Evolutionary conservation across 108 stramenopile species (phyloP), one percentile per base, ranked within the genome.

Genomic region (Aurantiochytrium sp.): DNA sequence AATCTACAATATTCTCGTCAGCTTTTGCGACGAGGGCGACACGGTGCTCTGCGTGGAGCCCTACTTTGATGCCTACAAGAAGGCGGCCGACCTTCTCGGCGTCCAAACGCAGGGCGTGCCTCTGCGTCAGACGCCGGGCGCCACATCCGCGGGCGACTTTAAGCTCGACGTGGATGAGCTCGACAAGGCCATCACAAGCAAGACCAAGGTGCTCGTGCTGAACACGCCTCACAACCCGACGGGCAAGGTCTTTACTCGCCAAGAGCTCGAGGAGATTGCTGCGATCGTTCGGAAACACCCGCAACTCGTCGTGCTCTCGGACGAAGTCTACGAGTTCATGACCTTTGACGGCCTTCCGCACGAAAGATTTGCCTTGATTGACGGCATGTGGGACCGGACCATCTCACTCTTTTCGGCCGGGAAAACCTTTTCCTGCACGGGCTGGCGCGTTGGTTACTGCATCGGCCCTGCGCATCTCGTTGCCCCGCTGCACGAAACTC

Each of bases 301-400:
- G 12, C 93, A 89, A 94, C 93, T 64, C 87, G 95, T 94, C 21
- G 95, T 96, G n/a, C 87, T 97, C 87, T 60, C 29, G 5, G 99
- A 99, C 92, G 99, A 99, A 92, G 99, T 99, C 12, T 98, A 99
- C 96, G 98, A 99, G 93, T 98, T 96, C 94, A 97, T 98, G 89
- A 94, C 97, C 44, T 98, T 97, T 91, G 96, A 96, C 87, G 72
- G 91, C 28, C 90, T 64, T 21, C 96, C 96, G 0, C 98, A 98
- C 92, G 90, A 96, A 5, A 96, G 96, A 88, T 95, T 97, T 89
- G 73, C 91, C 25, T 95, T 96, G 4, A 71, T 97, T 10, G 96
- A 95, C 5, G 96, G 93, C 25, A 97, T 97, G 97, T 96, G 95
- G 96, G 96, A 97, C 72, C 90, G 96, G 51, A 96, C 96, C 45